Conservation (phyloP, 371 early-diverging fungal species). For the Apophysomyces variabilis region DNA sequence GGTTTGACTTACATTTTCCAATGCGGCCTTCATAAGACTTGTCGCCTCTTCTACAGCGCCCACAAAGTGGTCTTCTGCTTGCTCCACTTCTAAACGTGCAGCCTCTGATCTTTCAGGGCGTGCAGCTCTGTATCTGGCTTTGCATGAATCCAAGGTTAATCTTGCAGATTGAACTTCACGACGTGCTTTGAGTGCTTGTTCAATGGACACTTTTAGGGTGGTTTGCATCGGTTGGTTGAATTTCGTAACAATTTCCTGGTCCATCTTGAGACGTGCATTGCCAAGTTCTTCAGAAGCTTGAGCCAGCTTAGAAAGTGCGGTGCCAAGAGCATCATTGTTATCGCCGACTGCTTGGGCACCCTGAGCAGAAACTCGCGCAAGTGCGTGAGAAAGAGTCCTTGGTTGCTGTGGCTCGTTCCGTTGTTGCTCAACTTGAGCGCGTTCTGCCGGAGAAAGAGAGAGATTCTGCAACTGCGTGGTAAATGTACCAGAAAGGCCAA, state of each 20-base stretch:
- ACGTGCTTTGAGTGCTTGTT: conserved; percentile 83
- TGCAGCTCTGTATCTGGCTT: conserved; percentile 73
- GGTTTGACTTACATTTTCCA: conserved; percentile 68
- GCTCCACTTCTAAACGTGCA: conserved; percentile 80
- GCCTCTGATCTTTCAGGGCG: conserved; percentile 70
- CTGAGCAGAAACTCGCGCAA: conserved; percentile 70
- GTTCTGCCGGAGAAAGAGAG: conserved; percentile 57
- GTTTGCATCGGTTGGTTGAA: conserved; percentile 78
- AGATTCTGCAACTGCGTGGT: conserved; percentile 66
- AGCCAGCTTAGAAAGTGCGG: conserved; percentile 84
- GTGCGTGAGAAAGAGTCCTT: conserved; percentile 74
- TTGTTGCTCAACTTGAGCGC: conserved; percentile 40
- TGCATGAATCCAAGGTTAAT: conserved; percentile 83
- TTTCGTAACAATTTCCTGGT: conserved; percentile 66
- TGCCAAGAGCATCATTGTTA: conserved; percentile 78
- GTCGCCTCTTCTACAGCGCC: conserved; percentile 91
- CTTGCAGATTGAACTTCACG: conserved; percentile 79
- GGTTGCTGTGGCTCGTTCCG: conserved; percentile 35
- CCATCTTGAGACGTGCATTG: conserved; percentile 75
- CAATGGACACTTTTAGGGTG: conserved; percentile 75
- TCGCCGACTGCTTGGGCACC: conserved; percentile 67
- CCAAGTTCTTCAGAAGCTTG: conserved; percentile 84
- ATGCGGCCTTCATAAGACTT: conserved; percentile 86
- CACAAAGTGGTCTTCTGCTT: conserved; percentile 93
- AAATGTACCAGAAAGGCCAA: conserved; percentile 68